phyloP scores from a whole-genome alignment of 306 rosid species.

The Echinosophora koreensis region DNA sequence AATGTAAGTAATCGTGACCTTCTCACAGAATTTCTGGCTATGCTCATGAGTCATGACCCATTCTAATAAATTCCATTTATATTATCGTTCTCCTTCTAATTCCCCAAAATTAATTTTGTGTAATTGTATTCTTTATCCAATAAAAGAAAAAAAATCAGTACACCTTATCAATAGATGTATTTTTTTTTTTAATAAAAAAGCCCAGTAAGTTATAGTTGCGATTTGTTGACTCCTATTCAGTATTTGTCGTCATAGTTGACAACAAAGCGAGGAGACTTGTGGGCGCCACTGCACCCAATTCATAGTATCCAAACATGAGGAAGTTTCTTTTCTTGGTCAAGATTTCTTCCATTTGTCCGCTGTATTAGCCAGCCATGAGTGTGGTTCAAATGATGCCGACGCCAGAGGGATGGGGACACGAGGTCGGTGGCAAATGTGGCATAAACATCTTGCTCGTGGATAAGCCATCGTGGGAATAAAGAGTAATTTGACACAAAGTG shows the following conservation, averaged over 20 bases:
- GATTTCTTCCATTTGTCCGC: slow-evolving; percentile 25
- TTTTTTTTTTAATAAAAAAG: neutral
- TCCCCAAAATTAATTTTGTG: too few species aligned
- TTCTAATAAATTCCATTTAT: too few species aligned
- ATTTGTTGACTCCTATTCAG: slow-evolving; percentile 19
- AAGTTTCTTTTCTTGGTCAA: slow-evolving; percentile 20
- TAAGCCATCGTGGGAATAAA: slow-evolving; percentile 14
- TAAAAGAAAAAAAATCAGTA: too few species aligned
- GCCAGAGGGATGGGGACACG: slow-evolving; percentile 27
- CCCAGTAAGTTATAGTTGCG: slow-evolving; percentile 5
- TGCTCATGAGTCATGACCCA: too few species aligned
- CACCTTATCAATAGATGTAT: too few species aligned
- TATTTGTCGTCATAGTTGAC: slow-evolving; percentile 29
- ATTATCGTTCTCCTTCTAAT: neutral
- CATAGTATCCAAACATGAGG: slow-evolving; percentile 33
- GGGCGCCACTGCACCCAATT: slow-evolving; percentile 46
- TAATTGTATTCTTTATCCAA: neutral
- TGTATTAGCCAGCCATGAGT: slow-evolving; percentile 39
- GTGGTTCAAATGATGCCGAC: slow-evolving; percentile 50
- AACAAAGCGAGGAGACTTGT: slow-evolving; percentile 17
- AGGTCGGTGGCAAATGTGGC: slow-evolving; percentile 47
- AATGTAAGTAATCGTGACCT: too few species aligned
- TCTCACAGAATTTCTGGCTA: too few species aligned
- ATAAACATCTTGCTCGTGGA: slow-evolving; percentile 46
- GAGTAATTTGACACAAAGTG: too few species aligned